Conservation (phyloP, 148 eudicot genomes). For the Rhododendron griersonianum region DNA sequence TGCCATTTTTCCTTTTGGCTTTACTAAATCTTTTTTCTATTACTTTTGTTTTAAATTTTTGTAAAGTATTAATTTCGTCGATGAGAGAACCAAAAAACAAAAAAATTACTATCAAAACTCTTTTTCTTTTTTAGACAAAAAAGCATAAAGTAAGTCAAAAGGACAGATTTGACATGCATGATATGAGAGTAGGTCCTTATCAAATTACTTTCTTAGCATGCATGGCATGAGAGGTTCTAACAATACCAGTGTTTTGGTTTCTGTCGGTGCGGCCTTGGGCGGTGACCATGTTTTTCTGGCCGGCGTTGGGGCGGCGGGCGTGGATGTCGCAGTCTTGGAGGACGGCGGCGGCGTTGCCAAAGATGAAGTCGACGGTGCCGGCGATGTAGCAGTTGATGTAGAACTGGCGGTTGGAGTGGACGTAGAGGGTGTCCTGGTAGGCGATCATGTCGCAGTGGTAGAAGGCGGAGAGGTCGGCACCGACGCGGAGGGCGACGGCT, state of each 20-base stretch:
- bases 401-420: slow-evolving; percentile 52
- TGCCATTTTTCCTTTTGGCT: no score
- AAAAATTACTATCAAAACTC: no score
- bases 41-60: no score
- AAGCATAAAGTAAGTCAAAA: no score
- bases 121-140: no score
- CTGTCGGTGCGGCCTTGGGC: slow-evolving; percentile 52
- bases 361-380: slow-evolving; percentile 55
- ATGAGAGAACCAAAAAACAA: no score
- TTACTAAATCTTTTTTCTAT: no score
- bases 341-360: slow-evolving; percentile 45
- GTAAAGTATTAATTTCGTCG: no score
- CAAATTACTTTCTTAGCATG: no score
- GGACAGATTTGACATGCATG: no score
- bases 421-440: slow-evolving; percentile 58
- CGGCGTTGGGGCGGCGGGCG: slow-evolving; percentile 41
- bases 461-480: slow-evolving; percentile 49
- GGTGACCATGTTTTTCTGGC: slow-evolving; percentile 49
- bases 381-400: slow-evolving; percentile 31
- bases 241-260: slow-evolving; percentile 57
- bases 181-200: no score
- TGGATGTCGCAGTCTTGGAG: slow-evolving; percentile 53
- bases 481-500: slow-evolving; percentile 54
- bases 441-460: slow-evolving; percentile 44
- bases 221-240: background rate